Evolutionary conservation across 306 rosid genomes (phyloP), one percentile per base, ranked within the genome.

Genomic region (Acacia confusa): DNA sequence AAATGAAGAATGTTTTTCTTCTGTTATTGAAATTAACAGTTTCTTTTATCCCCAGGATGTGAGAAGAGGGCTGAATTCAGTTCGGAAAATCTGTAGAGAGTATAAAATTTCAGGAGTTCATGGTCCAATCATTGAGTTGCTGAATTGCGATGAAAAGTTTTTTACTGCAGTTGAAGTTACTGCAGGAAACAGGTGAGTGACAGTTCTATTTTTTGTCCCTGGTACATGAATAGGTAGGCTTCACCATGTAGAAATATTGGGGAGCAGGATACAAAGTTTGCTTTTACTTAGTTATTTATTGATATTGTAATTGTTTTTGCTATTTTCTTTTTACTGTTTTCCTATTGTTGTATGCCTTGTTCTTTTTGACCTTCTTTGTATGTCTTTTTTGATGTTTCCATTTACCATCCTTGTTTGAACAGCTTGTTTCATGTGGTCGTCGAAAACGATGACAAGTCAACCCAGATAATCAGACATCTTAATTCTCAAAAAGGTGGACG

Each of bases 391-490:
- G 55, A 70, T 81, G 32, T 82, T 70, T 80, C 70, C 14, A 27
- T 60, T 57, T 72, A 58, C 58, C 50, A 30, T 44, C 71, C 60
- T 82, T 84, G 55, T 81, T 70, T 85, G 80, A 71, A 82, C 97
- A 93, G 99, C 91, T 92, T 95, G 76, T 95, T 95, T 85, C 99
- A 95, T 25, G 97, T 95, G 88, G 99, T 95, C 85, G 99, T 95
- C 80, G 94, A 95, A 77, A 92, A 87, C 83, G 99, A 95, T 78
- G 94, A 92, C 73, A 89, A 78, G 77, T 95, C 99, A 81, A 90
- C 99, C 68, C 89, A 92, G 95, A 95, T 95, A 89, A 95, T 95
- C 75, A 91, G 88, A 82, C 97, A 89, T 88, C 99, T 95, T 72
- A 95, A 95, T 85, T 81, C 91, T 73, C 85, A 84, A 53, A 95